phyloP scores from a whole-genome alignment of 2,329 filamentous ascomycete species.

The Zopfia rhizophila region DNA sequence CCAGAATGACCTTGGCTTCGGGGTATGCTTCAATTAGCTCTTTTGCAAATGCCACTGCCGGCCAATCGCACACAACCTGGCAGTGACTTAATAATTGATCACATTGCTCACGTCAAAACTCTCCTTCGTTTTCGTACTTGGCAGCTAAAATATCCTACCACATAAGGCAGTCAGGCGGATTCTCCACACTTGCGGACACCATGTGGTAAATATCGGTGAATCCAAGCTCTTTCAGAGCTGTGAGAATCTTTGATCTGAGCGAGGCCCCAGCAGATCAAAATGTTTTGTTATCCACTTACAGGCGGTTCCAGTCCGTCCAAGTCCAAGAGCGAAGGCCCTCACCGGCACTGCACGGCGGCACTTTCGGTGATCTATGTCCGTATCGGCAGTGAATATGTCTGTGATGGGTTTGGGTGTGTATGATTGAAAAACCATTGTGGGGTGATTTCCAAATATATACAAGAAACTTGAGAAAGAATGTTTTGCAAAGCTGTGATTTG shows the following conservation, averaged over 20 bases:
- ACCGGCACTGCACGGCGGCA: conserved; percentile 74
- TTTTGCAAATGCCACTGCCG: conserved; percentile 72
- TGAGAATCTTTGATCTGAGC: conserved; percentile 63
- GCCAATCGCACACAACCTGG: conserved; percentile 75
- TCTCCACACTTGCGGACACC: conserved; percentile 76
- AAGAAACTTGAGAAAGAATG: too few species aligned
- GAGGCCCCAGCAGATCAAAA: background rate
- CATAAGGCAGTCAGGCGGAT: conserved; percentile 73
- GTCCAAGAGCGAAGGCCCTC: conserved; percentile 74
- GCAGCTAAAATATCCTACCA: conserved; percentile 76
- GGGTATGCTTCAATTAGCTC: conserved; percentile 78
- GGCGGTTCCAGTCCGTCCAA: conserved; percentile 75
- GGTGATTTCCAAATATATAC: too few species aligned
- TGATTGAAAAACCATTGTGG: conserved; percentile 24
- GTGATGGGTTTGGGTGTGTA: conserved; percentile 63
- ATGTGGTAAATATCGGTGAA: conserved; percentile 78
- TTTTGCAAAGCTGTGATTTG: too few species aligned
- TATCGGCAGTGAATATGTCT: conserved; percentile 72
- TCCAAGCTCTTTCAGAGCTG: conserved; percentile 72
- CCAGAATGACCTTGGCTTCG: conserved; percentile 76
- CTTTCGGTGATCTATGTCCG: conserved; percentile 73
- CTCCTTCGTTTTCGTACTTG: conserved; percentile 69
- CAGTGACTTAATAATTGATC: conserved; percentile 74
- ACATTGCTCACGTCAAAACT: conserved; percentile 74
- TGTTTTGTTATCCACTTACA: conserved; percentile 60